Percentiles rank a stretch among this genome's conserved stretches.
Conservation (phyloP, 208 protist genomes). For the Leishmania arabica region DNA sequence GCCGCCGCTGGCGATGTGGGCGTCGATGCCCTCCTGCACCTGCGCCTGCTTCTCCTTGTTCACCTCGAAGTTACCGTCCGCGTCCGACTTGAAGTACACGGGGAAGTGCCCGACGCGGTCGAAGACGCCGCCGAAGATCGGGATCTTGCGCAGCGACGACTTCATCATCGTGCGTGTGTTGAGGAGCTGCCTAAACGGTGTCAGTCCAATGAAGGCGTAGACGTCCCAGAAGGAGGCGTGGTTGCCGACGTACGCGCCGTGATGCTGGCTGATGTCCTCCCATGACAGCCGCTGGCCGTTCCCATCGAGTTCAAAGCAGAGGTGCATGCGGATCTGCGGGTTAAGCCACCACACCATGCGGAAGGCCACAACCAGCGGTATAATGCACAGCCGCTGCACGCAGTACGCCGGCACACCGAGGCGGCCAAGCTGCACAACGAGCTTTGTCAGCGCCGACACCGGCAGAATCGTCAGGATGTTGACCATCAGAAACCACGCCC, state of each 20-base stretch:
- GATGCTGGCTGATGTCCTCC: constrained; percentile 17
- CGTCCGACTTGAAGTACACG: constrained; percentile 76
- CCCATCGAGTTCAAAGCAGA: constrained; percentile 29
- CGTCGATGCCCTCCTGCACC: constrained; percentile 47
- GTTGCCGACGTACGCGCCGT: constrained; percentile 43
- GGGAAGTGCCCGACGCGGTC: constrained; percentile 75
- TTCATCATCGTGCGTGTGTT: constrained; percentile 60
- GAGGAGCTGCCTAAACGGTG: constrained; percentile 36
- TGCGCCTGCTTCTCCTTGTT: constrained; percentile 67
- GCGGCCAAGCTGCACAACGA: constrained; percentile 30
- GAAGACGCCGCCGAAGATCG: constrained; percentile 59
- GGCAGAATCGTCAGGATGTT: constrained; percentile 35
- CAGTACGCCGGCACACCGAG: constrained; percentile 28
- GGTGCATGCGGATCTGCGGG: constrained; percentile 42
- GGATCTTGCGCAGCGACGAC: constrained; percentile 46
- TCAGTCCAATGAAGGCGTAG: constrained; percentile 32
- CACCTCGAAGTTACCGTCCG: constrained; percentile 54
- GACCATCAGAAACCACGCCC: constrained; percentile 44
- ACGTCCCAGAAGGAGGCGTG: constrained; percentile 77
- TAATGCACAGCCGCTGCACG: constrained; percentile 40
- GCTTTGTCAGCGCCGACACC: constrained; percentile 27
- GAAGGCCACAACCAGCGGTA: constrained; percentile 35
- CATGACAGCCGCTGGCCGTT: constrained; percentile 10
- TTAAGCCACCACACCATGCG: constrained; percentile 37
- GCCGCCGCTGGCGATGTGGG: constrained; percentile 45